Conservation (phyloP, 164 flowering plant species). For the Brasenia schreberi region DNA sequence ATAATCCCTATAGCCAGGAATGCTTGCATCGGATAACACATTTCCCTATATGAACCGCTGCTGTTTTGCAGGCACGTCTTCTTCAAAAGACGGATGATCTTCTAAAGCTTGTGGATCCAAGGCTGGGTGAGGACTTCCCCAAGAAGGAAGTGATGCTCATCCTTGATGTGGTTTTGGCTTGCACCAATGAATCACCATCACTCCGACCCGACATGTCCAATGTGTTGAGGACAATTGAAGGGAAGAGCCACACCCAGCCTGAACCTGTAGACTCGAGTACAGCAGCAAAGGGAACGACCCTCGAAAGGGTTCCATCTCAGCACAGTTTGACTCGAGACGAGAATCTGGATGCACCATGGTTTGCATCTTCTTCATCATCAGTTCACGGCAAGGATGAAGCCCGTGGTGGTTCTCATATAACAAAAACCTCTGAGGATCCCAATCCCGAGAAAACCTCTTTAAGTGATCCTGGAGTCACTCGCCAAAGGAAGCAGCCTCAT, state of each 20-base stretch:
- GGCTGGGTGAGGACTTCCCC: slow-evolving; percentile 32
- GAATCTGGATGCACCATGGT: neutral
- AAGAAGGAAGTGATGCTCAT: slow-evolving; percentile 36
- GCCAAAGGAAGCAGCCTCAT: neutral
- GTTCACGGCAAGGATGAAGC: neutral
- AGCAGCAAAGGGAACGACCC: neutral
- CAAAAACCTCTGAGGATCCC: neutral
- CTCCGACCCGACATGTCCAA: slow-evolving; percentile 48
- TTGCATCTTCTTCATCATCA: neutral
- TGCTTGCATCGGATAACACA: neutral
- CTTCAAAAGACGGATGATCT: slow-evolving; percentile 38
- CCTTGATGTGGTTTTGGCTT: slow-evolving; percentile 44
- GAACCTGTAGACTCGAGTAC: neutral
- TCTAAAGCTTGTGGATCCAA: slow-evolving; percentile 42
- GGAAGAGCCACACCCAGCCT: slow-evolving; percentile 24
- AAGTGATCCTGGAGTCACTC: neutral
- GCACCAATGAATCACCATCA: slow-evolving; percentile 51
- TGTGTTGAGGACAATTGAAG: slow-evolving; percentile 53
- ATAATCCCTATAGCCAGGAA: neutral
- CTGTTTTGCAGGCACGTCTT: slow-evolving; percentile 38
- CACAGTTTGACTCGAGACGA: neutral
- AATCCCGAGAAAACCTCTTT: neutral
- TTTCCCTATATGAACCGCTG: neutral
- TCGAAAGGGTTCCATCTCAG: neutral
- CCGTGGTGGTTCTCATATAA: neutral